phyloP scores from a whole-genome alignment of 2,329 filamentous ascomycete species.

The Aureobasidium uvarum region DNA sequence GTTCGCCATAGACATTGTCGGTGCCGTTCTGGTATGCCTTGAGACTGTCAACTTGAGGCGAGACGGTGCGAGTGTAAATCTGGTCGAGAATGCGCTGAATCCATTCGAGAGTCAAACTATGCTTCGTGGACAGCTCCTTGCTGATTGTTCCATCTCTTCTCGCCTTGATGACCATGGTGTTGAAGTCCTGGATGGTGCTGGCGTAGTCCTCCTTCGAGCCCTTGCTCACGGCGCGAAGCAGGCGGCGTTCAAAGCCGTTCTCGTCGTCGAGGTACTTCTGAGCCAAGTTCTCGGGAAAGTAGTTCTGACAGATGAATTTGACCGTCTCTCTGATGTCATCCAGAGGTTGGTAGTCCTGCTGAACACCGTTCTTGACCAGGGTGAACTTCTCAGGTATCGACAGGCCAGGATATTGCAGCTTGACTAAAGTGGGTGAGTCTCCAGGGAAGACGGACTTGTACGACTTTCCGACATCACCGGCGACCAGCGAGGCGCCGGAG shows the following conservation, averaged over 20 bases:
- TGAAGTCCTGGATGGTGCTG: conserved; percentile 72
- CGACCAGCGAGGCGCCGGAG: conserved; percentile 45
- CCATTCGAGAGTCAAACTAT: conserved; percentile 72
- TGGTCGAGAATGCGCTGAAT: conserved; percentile 65
- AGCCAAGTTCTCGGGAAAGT: conserved; percentile 69
- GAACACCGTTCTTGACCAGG: conserved; percentile 60
- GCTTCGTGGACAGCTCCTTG: conserved; percentile 66
- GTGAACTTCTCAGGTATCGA: conserved; percentile 70
- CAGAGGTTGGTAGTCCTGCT: conserved; percentile 63
- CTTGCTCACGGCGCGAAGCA: conserved; percentile 71
- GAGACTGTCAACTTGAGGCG: conserved; percentile 79
- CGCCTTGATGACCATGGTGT: conserved; percentile 63
- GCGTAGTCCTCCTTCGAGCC: conserved; percentile 66
- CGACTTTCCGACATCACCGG: conserved; percentile 44
- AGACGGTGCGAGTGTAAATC: conserved; percentile 88
- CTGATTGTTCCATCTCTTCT: conserved; percentile 69
- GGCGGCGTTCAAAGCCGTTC: conserved; percentile 69
- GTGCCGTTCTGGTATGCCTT: conserved; percentile 84
- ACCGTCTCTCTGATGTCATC: conserved; percentile 60
- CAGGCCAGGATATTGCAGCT: conserved; percentile 80
- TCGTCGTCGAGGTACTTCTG: conserved; percentile 68
- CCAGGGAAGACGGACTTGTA: conserved; percentile 53
- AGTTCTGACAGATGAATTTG: conserved; percentile 65
- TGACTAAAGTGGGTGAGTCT: conserved; percentile 44
- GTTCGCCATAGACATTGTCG: conserved; percentile 92